Base-by-base conservation (phyloP, 129 eudicot genomes). In the Tanacetum coccineum region DNA sequence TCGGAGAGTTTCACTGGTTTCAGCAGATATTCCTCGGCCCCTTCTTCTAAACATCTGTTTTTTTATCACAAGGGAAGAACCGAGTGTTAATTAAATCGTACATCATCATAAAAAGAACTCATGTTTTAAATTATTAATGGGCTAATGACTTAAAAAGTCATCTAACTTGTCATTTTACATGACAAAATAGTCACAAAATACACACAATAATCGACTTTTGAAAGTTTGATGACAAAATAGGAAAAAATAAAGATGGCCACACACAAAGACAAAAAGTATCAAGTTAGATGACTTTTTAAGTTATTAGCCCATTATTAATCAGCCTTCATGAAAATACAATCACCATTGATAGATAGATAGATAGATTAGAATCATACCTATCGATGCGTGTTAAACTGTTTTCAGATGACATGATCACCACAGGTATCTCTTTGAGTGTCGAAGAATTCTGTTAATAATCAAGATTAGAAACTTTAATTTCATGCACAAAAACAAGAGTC, bases 371-470 rank as follows among this genome's bases (percentile, higher is more conserved):
- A 53, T 64, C 66, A 26, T 88, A 92, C 96, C 95, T 81, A 67
- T 92, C 91, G 8, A 92, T 92, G 4, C 96, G 87, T 47, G 95
- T 42, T 59, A 84, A 20, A 32, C 86, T 74, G 70, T 92, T 86
- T 82, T 92, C 98, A 0, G 96, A 92, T 12, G 98, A 92, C 98
- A 92, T 92, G 39, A 92, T 82, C 76, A 92, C 98, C 28, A 92
- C 98, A 1, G 98, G 98, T 20, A 92, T 85, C 70, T 88, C 81
- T 32, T 72, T 80, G 56, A 92, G 64, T 6, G 77, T 64, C 2
- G 98, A 83, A 6, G 98, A 91, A 32, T 80, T 87, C 96, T 91
- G 92, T 50, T 44, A 28, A 71, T 36, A 36, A 8, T 36, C 2
- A 77, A 13, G 4, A n/a, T 15, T 64, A 68, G 21, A 20, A 54